Evolutionary conservation across 1,284 basidiomycete species (phyloP), one percentile per base, ranked within the genome.

Genomic region (Omphalotus olearius): DNA sequence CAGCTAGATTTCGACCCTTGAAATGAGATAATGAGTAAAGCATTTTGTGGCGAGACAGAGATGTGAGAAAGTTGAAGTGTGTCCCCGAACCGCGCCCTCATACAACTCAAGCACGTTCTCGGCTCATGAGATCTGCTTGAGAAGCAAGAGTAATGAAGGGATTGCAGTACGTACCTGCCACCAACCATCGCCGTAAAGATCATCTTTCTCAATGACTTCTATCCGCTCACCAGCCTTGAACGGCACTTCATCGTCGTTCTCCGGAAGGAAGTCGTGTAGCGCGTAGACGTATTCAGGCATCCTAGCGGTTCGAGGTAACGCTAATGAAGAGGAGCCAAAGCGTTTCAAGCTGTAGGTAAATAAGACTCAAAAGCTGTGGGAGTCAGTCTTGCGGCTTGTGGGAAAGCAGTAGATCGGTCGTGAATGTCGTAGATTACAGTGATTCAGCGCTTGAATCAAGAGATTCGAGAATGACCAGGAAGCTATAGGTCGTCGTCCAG

Each of bases 141-240:
- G 39, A 25, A n/a, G 17, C 16, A 47, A 47, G 45, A 52, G 20
- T 51, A 47, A 33, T 53, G 44, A 50, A 55, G 44, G 37, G 47
- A 53, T 40, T 41, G 37, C 47, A 51, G 52, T 55, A 75, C 89
- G 69, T 62, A 94, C 94, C 82, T 93, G 88, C 93, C 92, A 98
- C 96, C 96, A 99, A n/a, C 96, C 96, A 68, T 99, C 96, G 39
- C 84, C 83, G 66, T 93, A 99, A 53, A 85, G 73, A 58, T 99
- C 96, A 67, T 99, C 96, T 71, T 83, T 91, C 74, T 99, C 95
- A 39, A 98, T 59, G 40, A 99, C 84, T 62, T 90, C 82, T 62
- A 99, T 93, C 56, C 81, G 77, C 60, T 98, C 93, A 6, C 94
- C 95, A 2, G 86, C 85, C 53, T 73, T 77, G 68, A 99, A 98